phyloP scores from a whole-genome alignment of 148 eudicot species.

The Fagopyrum homotropicum region DNA sequence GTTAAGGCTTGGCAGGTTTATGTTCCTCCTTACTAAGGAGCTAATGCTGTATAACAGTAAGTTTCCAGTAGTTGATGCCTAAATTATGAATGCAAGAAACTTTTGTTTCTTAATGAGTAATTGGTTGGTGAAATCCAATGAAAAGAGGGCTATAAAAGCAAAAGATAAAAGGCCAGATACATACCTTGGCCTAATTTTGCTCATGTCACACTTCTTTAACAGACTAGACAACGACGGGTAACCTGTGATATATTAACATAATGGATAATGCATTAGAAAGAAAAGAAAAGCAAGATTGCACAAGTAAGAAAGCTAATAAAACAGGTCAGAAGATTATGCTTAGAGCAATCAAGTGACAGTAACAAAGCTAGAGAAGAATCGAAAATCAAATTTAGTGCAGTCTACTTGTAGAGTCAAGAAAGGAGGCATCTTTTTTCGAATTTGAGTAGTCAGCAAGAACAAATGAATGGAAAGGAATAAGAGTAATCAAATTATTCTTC shows the following conservation, averaged over 20 bases:
- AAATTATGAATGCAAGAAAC: neutral
- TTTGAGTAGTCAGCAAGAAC: neutral
- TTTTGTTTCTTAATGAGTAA: neutral
- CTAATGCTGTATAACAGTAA: neutral
- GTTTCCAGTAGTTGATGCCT: neutral
- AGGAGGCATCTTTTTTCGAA: neutral
- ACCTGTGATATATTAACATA: neutral
- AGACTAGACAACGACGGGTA: neutral
- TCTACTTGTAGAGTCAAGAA: neutral
- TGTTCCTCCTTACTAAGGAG: slow-evolving; percentile 24
- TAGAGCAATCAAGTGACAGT: slow-evolving; percentile 4
- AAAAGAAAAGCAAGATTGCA: neutral
- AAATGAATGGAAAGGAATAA: neutral
- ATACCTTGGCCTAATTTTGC: neutral
- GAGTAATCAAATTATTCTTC: neutral
- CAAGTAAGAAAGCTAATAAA: neutral
- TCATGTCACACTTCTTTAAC: neutral
- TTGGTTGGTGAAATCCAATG: neutral
- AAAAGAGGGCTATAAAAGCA: neutral
- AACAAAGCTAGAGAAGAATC: neutral
- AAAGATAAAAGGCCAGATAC: neutral
- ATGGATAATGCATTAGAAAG: neutral
- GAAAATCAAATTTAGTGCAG: neutral
- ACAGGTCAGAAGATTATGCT: slow-evolving; percentile 1
- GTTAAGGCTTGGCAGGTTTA: slow-evolving; percentile 76